phyloP scores from a whole-genome alignment of 1,139 yeast genomes.

The Suhomyces ambrosiae region DNA sequence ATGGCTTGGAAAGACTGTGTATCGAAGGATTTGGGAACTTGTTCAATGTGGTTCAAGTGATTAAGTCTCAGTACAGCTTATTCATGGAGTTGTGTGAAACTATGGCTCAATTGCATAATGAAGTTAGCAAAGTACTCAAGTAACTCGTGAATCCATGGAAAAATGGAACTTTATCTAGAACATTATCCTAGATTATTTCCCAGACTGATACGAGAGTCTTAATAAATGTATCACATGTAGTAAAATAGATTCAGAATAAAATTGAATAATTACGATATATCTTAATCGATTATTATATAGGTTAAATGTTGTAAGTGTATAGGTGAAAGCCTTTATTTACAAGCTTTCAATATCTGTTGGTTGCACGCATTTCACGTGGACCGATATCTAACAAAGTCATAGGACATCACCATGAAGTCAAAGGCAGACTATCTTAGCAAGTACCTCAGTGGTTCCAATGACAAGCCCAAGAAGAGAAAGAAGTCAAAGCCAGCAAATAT shows the following conservation, averaged over 20 bases:
- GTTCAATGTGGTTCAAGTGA: constrained; percentile 60
- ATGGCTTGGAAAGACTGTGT: constrained; percentile 46
- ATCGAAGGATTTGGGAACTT: constrained; percentile 55
- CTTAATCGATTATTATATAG: too few relatives aligned
- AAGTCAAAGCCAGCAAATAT: constrained; percentile 12
- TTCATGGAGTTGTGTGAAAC: constrained; percentile 91
- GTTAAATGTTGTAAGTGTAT: too few relatives aligned
- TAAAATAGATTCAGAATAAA: too few relatives aligned
- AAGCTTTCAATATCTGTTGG: too few relatives aligned
- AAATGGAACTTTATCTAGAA: too few relatives aligned
- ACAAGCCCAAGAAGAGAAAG: constrained; percentile 21
- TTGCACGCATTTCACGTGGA: background rate
- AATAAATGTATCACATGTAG: too few relatives aligned
- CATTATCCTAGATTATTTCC: too few relatives aligned
- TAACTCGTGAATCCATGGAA: background rate
- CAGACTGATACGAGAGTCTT: too few relatives aligned
- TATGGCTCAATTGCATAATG: constrained; percentile 86
- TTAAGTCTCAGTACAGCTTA: constrained; percentile 78
- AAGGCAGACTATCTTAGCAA: constrained; percentile 55
- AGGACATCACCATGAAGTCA: constrained; percentile 18
- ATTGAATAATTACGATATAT: too few relatives aligned
- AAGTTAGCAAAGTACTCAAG: constrained; percentile 35
- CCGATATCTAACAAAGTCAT: too few relatives aligned
- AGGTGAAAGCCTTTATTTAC: too few relatives aligned
- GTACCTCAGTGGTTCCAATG: constrained; percentile 37